Conservation (phyloP, 805 yeast genomes). For the Spathaspora sp. region DNA sequence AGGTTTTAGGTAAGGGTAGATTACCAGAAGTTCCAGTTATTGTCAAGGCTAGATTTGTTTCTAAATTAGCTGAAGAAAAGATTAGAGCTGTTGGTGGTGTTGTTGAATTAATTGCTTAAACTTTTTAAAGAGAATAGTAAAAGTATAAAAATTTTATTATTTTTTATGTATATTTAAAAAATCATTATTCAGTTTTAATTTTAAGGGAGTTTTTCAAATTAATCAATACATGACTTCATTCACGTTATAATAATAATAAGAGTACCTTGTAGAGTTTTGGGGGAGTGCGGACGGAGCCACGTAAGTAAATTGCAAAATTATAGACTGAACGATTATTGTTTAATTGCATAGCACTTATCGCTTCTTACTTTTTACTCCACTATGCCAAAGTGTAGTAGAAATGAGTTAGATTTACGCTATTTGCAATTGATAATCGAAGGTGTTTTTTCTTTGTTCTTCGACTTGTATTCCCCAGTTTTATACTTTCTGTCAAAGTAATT, state of each 20-base stretch:
- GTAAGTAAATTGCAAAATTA: not conserved
- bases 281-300: not conserved
- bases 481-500: no score
- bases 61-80: constrained; percentile 99
- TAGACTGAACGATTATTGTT: no score
- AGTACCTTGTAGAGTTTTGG: not conserved
- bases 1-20: constrained; percentile 99
- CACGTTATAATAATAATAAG: not conserved
- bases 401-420: no score
- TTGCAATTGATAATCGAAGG: no score
- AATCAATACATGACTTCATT: constrained; percentile 1
- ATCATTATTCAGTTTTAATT: constrained; percentile 1
- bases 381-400: no score
- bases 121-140: constrained; percentile 7
- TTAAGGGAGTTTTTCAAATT: not conserved
- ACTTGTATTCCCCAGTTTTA: no score
- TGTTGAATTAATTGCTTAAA: constrained; percentile 97
- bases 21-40: constrained; percentile 97
- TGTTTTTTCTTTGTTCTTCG: no score
- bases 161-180: constrained; percentile 9
- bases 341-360: no score
- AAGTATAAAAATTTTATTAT: constrained; percentile 6
- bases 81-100: constrained; percentile 99
- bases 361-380: no score
- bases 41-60: constrained; percentile 99